These are phyloP conservation scores for Juglanconis sp. DNA, from an alignment of 2,329 filamentous ascomycete genomes.

Conservation along the genomic window DNA sequence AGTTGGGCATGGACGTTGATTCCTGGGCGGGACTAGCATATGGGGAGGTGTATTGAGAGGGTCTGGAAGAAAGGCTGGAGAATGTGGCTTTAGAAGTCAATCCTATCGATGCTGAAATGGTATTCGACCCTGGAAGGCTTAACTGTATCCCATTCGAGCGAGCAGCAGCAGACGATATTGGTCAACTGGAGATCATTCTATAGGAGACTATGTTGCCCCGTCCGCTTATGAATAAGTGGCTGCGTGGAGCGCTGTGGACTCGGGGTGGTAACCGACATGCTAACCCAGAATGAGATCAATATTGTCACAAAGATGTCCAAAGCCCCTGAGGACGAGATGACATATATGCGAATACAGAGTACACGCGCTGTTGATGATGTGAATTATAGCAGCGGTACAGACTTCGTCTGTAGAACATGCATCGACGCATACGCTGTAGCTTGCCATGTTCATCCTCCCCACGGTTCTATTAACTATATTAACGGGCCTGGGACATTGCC, in stretches of 20 bases:
- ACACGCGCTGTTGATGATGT: neutral
- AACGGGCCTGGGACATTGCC: neutral
- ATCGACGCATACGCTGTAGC: neutral
- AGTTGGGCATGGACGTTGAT: too few relatives aligned
- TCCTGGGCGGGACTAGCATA: too few relatives aligned
- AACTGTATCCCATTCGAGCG: neutral
- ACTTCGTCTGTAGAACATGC: neutral
- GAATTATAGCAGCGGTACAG: neutral
- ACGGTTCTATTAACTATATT: neutral
- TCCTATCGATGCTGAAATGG: neutral
- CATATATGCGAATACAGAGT: neutral
- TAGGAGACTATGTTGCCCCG: neutral
- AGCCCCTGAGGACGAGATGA: neutral
- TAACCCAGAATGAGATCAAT: neutral
- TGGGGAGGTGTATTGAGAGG: too few relatives aligned
- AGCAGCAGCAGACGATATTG: neutral
- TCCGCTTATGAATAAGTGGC: neutral
- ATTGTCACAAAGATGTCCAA: neutral
- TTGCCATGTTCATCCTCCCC: neutral
- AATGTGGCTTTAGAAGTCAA: too few relatives aligned
- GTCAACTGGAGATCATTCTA: too few relatives aligned
- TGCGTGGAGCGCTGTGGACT: too few relatives aligned
- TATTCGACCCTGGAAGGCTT: neutral
- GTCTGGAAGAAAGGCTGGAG: too few relatives aligned
- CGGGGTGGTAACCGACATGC: neutral